Evolutionary conservation across 1,139 yeast species (phyloP), one percentile per base, ranked within the genome.

Genomic region (Saccharomycopsis crataegensis): DNA sequence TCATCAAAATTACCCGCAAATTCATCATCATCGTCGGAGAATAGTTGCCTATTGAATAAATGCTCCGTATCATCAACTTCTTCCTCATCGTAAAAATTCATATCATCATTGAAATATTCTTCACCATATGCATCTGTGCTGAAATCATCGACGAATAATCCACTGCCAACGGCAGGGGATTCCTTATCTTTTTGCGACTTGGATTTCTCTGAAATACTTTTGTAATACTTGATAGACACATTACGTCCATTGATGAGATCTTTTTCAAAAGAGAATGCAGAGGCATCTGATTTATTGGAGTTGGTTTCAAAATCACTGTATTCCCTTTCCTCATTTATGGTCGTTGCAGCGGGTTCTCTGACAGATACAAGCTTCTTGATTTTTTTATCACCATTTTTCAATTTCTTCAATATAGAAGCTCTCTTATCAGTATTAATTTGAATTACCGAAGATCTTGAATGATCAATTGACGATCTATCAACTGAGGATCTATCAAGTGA

Each of bases 211-310:
- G 48, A 46, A 6, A 62, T 65, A 1, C 73, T 70, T 57, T 78
- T 78, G 60, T 82, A 82, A 61, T 82, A 82, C 61, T 81, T 79
- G 9, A 81, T 77, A 0, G 86, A 81, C 0, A 82, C 75, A 58
- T 82, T 82, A 60, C 87, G 67, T 1, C 86, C 87, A 28, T 80
- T 78, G 14, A 70, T 71, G 52, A 69, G 68, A 55, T 78, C 81
- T 54, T 74, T 71, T 47, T 80, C 83, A 61, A 82, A 82, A 0
- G 86, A 81, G 61, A 82, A 82, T 55, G 75, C 79, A 0, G 80
- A 76, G 1, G 76, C 34, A 11, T 33, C 46, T 17, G 12, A 16
- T 3, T 46, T 60, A 41, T 61, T 65, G 9, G 62, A 62, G 12
- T 59, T 61, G 1, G 61, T 61, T 7, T 37, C 48, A 1, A 54